phyloP scores from a whole-genome alignment of 306 rosid species.

The Medicago arabica region DNA sequence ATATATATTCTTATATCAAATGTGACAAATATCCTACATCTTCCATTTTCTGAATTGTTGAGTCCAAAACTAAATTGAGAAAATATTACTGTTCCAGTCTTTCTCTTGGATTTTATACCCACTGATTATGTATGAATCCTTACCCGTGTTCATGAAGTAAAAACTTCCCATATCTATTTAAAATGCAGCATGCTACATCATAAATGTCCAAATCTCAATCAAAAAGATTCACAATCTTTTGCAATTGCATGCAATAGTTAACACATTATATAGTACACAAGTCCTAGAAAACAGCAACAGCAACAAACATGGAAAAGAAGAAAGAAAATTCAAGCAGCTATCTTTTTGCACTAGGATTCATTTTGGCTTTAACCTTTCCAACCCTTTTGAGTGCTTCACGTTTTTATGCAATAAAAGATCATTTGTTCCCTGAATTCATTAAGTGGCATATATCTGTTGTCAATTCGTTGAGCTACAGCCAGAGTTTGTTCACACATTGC shows the following conservation, averaged over 20 bases:
- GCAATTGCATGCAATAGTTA: background rate
- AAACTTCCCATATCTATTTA: background rate
- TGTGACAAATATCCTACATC: background rate
- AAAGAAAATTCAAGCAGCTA: background rate
- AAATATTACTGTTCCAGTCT: background rate
- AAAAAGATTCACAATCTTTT: conserved; percentile 23
- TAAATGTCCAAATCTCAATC: conserved; percentile 28
- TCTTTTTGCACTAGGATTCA: conserved; percentile 8
- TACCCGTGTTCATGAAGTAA: background rate
- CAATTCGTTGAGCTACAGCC: conserved; percentile 36
- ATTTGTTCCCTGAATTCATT: conserved; percentile 46
- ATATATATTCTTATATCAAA: background rate
- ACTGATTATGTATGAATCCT: conserved; percentile 5
- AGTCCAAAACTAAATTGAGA: background rate
- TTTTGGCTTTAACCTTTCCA: conserved; percentile 16
- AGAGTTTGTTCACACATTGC: conserved; percentile 44
- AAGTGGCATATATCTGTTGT: conserved; percentile 53
- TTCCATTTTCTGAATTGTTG: background rate
- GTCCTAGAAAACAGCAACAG: background rate
- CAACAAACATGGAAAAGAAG: conserved; percentile 14
- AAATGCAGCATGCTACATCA: conserved; percentile 33
- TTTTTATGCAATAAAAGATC: background rate
- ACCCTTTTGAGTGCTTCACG: conserved; percentile 30
- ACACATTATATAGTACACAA: background rate
- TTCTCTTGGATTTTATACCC: background rate